phyloP scores from a whole-genome alignment of 306 rosid genomes.

The Fagus crenata region DNA sequence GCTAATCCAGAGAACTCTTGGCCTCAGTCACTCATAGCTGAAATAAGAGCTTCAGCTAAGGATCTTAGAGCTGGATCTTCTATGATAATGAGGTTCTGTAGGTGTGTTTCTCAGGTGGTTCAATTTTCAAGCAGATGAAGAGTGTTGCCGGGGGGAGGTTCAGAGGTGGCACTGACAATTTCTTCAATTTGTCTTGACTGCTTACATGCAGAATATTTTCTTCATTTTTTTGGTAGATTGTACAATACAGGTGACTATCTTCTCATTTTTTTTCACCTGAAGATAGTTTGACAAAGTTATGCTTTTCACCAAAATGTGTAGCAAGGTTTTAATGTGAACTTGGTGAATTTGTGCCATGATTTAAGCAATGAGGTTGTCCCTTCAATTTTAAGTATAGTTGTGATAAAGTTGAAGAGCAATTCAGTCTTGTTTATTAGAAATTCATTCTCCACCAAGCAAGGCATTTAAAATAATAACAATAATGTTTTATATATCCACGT shows the following conservation, averaged over 20 bases:
- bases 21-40: slow-evolving; percentile 40
- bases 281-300: not conserved
- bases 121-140: slow-evolving; percentile 34
- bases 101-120: slow-evolving; percentile 51
- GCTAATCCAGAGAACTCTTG: slow-evolving; percentile 28
- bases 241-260: not conserved
- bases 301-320: not conserved
- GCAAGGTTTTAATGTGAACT: not conserved
- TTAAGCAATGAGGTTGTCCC: not conserved
- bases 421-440: not conserved
- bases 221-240: slow-evolving; percentile 16
- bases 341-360: not conserved
- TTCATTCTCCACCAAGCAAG: not conserved
- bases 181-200: not conserved
- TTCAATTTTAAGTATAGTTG: not conserved
- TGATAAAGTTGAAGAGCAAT: not conserved
- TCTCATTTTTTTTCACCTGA: not conserved
- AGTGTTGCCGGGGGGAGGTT: not conserved
- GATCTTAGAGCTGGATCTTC: slow-evolving; percentile 50
- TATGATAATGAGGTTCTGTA: slow-evolving; percentile 67
- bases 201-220: not conserved
- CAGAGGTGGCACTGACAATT: not conserved
- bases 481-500: not conserved
- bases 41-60: slow-evolving; percentile 49
- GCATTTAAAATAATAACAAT: no score